Evolutionary conservation across 768 basidiomycete species (phyloP).

Genomic region (Dioszegia crocea): DNA sequence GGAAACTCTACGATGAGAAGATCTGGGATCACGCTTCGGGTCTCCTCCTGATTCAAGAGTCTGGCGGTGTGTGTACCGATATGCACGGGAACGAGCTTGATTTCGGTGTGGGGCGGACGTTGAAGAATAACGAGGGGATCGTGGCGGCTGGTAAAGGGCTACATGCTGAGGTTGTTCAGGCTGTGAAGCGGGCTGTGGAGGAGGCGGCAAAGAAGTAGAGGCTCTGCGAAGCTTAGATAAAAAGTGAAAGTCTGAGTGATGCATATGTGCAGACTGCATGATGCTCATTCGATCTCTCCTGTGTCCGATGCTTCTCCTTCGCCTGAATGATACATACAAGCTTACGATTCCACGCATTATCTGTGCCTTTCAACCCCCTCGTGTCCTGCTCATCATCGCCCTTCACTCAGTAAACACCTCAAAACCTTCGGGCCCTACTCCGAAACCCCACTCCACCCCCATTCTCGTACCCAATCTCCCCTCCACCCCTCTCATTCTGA

Average conservation of each 20-base stretch:
- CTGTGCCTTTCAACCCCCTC: too few species aligned
- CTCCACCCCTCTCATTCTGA: constrained; percentile 15
- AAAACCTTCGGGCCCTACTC: constrained; percentile 25
- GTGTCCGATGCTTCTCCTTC: too few species aligned
- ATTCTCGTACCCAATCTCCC: constrained; percentile 10
- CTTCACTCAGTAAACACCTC: constrained; percentile 16
- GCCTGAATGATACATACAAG: too few species aligned
- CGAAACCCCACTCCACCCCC: constrained; percentile 22
- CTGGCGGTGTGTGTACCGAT: constrained; percentile 83
- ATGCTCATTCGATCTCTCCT: too few species aligned
- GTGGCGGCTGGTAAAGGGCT: constrained; percentile 72
- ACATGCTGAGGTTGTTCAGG: constrained; percentile 66
- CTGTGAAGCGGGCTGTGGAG: constrained; percentile 62
- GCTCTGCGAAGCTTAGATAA: too few species aligned
- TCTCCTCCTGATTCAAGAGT: constrained; percentile 74
- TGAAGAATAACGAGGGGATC: constrained; percentile 82
- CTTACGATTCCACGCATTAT: too few species aligned
- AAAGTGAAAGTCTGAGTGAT: too few species aligned
- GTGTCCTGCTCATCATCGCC: neutral
- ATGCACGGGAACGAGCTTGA: constrained; percentile 71
- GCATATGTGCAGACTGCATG: too few species aligned
- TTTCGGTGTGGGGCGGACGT: constrained; percentile 78
- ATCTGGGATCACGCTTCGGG: constrained; percentile 99
- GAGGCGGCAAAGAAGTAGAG: constrained; percentile 33
- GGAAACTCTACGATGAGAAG: constrained; percentile 76